Percentiles rank a stretch among this genome's conserved stretches.
Evolutionary conservation across 2,329 filamentous ascomycete genomes (phyloP).

Genomic region (Orbilia oligospora): DNA sequence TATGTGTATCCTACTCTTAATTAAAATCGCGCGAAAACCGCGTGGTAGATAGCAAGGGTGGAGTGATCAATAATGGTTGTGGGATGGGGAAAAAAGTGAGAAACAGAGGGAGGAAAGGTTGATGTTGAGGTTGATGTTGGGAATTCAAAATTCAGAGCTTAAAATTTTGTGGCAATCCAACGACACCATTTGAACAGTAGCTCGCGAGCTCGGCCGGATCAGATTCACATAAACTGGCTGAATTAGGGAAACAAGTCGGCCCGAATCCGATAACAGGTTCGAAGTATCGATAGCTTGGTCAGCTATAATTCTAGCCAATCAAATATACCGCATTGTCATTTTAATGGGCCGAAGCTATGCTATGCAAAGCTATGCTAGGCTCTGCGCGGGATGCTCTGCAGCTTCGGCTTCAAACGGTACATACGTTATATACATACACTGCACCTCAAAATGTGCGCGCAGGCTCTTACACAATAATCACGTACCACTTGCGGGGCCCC

Average conservation of each 20-base stretch:
- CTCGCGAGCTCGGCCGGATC: constrained; percentile 5
- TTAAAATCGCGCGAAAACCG: neutral
- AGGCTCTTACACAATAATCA: no score
- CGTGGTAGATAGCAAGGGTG: neutral
- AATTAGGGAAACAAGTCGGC: neutral
- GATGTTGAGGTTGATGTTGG: constrained; percentile 9
- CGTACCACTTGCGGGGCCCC: no score
- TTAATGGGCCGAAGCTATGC: neutral
- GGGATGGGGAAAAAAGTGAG: neutral
- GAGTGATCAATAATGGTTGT: neutral
- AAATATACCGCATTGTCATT: constrained; percentile 26
- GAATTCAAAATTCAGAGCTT: constrained; percentile 26
- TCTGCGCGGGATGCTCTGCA: neutral
- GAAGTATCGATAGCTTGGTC: neutral
- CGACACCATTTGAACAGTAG: constrained; percentile 21
- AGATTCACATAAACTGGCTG: neutral
- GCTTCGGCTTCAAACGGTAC: constrained; percentile 6
- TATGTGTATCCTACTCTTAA: neutral
- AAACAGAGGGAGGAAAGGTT: neutral
- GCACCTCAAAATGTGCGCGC: no score
- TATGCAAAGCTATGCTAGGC: neutral
- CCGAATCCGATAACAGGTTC: constrained; percentile 6
- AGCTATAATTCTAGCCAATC: constrained; percentile 22
- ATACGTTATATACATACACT: neutral
- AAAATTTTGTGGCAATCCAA: constrained; percentile 45